These are phyloP conservation scores for Colletotrichum cereale DNA, from an alignment of 2,329 filamentous ascomycete genomes.

Conservation along the genomic window DNA sequence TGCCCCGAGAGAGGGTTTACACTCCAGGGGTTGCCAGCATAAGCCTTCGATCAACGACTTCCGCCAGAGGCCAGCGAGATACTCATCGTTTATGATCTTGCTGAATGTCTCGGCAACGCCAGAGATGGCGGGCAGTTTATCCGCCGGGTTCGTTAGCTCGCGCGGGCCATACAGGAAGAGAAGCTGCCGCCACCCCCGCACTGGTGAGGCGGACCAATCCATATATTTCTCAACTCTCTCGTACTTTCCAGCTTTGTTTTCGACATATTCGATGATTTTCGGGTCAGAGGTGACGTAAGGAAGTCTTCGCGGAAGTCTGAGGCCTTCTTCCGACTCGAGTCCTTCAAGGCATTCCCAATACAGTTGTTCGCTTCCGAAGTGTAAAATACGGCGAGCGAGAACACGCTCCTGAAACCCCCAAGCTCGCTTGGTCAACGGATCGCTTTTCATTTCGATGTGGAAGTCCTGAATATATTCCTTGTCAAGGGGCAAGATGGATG, in stretches of 20 bases:
- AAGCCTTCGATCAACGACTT: constrained; percentile 10
- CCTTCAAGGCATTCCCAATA: constrained; percentile 38
- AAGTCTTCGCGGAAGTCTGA: constrained; percentile 1
- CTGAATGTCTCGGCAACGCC: constrained; percentile 46
- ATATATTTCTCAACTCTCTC: neutral
- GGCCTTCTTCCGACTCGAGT: constrained; percentile 20
- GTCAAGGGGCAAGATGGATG: constrained; percentile 10
- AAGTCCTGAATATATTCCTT: constrained; percentile 4
- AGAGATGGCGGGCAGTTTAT: constrained; percentile 48
- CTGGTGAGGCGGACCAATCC: neutral
- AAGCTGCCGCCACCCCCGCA: constrained; percentile 9
- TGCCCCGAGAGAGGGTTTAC: neutral
- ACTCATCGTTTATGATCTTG: constrained; percentile 42
- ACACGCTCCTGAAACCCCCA: constrained; percentile 50
- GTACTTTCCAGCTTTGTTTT: neutral
- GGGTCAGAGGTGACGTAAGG: neutral
- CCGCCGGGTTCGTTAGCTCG: constrained; percentile 41
- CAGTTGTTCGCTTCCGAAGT: constrained; percentile 42
- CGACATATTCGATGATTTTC: neutral
- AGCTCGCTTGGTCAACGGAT: constrained; percentile 41
- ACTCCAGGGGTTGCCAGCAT: constrained; percentile 24
- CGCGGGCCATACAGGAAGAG: constrained; percentile 18
- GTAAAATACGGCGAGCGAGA: constrained; percentile 45
- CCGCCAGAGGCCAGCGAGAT: constrained; percentile 48
- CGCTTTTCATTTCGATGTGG: constrained; percentile 10